Percentiles rank a stretch among this genome's conserved stretches.
phyloP scores from a whole-genome alignment of 371 early-diverging fungal species.

The Mycotypha africana region DNA sequence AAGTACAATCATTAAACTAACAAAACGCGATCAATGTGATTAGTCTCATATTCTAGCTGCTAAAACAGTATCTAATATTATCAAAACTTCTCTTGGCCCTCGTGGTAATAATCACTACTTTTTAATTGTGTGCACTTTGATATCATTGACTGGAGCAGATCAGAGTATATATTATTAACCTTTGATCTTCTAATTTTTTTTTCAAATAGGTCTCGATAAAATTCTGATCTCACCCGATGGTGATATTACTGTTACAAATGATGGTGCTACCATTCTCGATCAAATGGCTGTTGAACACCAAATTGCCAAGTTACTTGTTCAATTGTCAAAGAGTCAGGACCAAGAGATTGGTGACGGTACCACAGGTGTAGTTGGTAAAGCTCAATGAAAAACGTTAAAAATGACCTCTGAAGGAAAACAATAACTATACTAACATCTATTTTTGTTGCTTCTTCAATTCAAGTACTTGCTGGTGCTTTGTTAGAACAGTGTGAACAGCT shows the following conservation, averaged over 20 bases:
- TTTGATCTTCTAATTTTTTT: too few species aligned
- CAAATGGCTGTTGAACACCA: constrained; percentile 99
- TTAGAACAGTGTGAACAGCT: constrained; percentile 97
- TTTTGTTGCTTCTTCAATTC: too few species aligned
- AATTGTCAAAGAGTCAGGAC: constrained; percentile 98
- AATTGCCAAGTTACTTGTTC: constrained; percentile 97
- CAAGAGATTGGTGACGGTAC: constrained; percentile 99
- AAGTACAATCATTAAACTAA: neutral
- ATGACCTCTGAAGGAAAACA: too few species aligned
- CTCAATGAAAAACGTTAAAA: constrained; percentile 1
- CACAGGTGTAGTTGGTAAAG: constrained; percentile 96
- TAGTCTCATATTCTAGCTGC: constrained; percentile 98
- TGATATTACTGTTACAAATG: constrained; percentile 99
- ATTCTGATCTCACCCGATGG: constrained; percentile 99
- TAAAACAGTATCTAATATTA: constrained; percentile 92
- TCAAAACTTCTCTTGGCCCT: constrained; percentile 99
- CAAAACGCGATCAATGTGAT: neutral
- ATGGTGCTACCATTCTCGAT: constrained; percentile 99
- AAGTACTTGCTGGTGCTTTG: constrained; percentile 98
- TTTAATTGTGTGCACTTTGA: too few species aligned
- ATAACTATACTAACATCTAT: too few species aligned
- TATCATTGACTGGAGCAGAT: too few species aligned
- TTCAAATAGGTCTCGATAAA: constrained; percentile 95
- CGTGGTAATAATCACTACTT: constrained; percentile 74
- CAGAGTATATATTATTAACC: too few species aligned